Percentiles rank a stretch among this genome's conserved stretches.
Conservation (phyloP, 495 filamentous ascomycete genomes). For the Lepidopterella palustris region DNA sequence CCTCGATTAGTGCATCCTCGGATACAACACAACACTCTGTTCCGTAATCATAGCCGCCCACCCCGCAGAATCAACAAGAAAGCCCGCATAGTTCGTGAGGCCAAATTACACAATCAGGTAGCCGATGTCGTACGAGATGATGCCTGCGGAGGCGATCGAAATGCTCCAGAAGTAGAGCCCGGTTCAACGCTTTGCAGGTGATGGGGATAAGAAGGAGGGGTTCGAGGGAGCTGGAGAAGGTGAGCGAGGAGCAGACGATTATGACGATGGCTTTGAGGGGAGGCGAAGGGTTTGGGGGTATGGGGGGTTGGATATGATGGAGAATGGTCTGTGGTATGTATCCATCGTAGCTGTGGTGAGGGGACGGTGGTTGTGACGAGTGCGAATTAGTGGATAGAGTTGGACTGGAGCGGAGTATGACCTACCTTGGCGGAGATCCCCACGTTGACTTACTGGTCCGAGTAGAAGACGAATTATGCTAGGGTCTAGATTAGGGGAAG, state of each 20-base stretch:
- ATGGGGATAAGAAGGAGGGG: slow-evolving; percentile 36
- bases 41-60: slow-evolving; percentile 20
- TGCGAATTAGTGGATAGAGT: too few species aligned
- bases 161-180: slow-evolving; percentile 44
- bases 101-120: slow-evolving; percentile 53
- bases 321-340: too few species aligned
- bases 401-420: too few species aligned
- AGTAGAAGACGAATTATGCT: too few species aligned
- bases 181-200: slow-evolving; percentile 35
- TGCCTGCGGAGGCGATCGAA: slow-evolving; percentile 41
- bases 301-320: too few species aligned
- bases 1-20: slow-evolving; percentile 57
- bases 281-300: too few species aligned
- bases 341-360: too few species aligned
- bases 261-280: background rate
- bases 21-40: slow-evolving; percentile 61
- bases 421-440: too few species aligned
- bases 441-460: too few species aligned
- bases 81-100: slow-evolving; percentile 15
- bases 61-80: slow-evolving; percentile 1
- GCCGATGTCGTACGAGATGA: slow-evolving; percentile 52
- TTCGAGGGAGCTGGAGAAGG: slow-evolving; percentile 42
- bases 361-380: too few species aligned
- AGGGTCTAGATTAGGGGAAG: too few species aligned
- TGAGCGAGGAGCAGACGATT: slow-evolving; percentile 32